These are phyloP conservation scores for Saccharomycopsis selenospora DNA, from an alignment of 805 yeast genomes.

Conservation along the genomic window DNA sequence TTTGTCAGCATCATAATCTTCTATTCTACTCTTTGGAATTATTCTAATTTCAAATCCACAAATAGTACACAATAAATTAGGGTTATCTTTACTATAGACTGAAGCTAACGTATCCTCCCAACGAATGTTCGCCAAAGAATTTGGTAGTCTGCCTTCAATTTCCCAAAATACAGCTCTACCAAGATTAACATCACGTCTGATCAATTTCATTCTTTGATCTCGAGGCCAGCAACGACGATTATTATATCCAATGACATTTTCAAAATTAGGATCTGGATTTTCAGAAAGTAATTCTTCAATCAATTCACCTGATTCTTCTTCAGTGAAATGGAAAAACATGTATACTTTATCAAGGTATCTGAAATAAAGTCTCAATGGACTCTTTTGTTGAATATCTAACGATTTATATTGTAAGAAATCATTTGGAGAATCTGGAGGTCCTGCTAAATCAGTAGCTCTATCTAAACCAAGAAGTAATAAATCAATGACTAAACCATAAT, in stretches of 20 bases:
- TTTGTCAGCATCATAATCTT: constrained; percentile 43
- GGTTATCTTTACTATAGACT: constrained; percentile 85
- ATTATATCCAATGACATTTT: constrained; percentile 75
- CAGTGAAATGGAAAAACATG: constrained; percentile 66
- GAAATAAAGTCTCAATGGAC: constrained; percentile 38
- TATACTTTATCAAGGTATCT: constrained; percentile 80
- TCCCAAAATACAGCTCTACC: constrained; percentile 95
- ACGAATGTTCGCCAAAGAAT: constrained; percentile 57
- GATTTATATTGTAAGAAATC: constrained; percentile 69
- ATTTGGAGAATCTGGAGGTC: constrained; percentile 63
- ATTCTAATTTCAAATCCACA: constrained; percentile 93
- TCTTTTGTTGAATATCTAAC: constrained; percentile 44
- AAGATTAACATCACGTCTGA: constrained; percentile 84
- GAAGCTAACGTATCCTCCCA: constrained; percentile 81
- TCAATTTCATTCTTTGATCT: constrained; percentile 82
- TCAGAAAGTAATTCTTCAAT: constrained; percentile 71
- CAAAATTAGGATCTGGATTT: constrained; percentile 90
- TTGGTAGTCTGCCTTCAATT: constrained; percentile 69
- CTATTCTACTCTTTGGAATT: constrained; percentile 60
- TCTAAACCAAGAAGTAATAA: constrained; percentile 76
- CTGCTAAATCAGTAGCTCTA: constrained; percentile 83
- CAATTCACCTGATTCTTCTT: constrained; percentile 67
- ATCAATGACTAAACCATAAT: constrained; percentile 81
- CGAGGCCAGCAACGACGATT: constrained; percentile 93
- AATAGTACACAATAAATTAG: constrained; percentile 82